Evolutionary conservation across 257 asterid species (phyloP).

Genomic region (Solanum ahanhuiri): DNA sequence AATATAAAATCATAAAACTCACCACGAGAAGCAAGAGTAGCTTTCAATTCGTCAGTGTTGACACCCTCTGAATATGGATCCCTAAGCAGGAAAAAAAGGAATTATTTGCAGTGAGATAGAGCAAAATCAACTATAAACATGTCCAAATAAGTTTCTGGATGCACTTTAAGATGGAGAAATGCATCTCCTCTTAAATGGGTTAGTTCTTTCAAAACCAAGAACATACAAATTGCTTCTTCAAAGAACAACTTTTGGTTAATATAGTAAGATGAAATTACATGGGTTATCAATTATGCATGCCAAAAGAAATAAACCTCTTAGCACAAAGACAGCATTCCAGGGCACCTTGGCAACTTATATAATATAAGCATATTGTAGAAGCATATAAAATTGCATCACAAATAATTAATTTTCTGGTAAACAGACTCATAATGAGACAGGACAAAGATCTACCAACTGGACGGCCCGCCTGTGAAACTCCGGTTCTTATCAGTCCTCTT

Average conservation of each 20-base stretch:
- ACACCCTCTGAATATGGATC: conserved; percentile 64
- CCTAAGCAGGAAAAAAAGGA: conserved; percentile 29
- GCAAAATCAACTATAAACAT: not conserved
- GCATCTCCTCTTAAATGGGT: not conserved
- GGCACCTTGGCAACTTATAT: not conserved
- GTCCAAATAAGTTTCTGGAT: not conserved
- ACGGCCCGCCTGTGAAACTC: conserved; percentile 52
- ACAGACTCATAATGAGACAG: not conserved
- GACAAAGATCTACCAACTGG: conserved; percentile 44
- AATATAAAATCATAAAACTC: conserved; percentile 7
- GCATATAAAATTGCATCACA: not conserved
- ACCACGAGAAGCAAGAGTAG: conserved; percentile 71
- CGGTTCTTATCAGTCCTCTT: conserved; percentile 24
- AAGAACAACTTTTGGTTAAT: not conserved
- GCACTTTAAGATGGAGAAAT: not conserved
- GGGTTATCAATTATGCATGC: not conserved
- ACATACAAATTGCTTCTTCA: not conserved
- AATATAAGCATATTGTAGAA: not conserved
- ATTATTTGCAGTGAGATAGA: not conserved
- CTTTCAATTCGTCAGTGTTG: conserved; percentile 53
- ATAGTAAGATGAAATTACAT: not conserved
- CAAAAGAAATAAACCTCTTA: not conserved
- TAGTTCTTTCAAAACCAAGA: conserved; percentile 1
- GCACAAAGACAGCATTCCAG: not conserved
- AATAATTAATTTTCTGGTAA: not conserved